Base-by-base conservation (phyloP, 2,329 filamentous ascomycete genomes). In the Calonectria leucothoes region DNA sequence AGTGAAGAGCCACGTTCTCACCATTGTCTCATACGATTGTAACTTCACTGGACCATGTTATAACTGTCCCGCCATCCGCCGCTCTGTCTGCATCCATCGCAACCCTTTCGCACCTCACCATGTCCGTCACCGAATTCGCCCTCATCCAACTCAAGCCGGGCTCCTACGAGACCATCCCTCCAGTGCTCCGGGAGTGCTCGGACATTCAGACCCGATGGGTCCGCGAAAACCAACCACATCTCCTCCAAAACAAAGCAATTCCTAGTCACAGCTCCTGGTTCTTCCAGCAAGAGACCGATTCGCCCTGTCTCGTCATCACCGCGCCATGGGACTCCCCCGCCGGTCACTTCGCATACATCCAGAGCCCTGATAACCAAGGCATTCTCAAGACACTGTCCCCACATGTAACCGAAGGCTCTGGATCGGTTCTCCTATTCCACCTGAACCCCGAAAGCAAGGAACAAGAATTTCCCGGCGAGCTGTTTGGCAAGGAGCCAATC, bases 291-390 rank as follows among this genome's bases (percentile, higher is more conserved):
- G 83, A 83, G 25, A 81, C 83, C 29, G 81, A 86, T 68, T 82
- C 83, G 14, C 78, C 83, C 3, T 77, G 80, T 33, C 72, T 87
- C n/a, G 80, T 89, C 75, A 82, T 89, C 74, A 86, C 85, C 6
- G 85, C 87, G 23, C 82, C 84, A 14, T 89, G 88, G 88, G 82
- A 84, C 69, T 86, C 84, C 0, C 82, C 83, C 25, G 83, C 82
- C 17, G 83, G 83, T 6, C 87, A 89, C 71, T 74, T 72, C 59
- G 75, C 83, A 64, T 90, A 88, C 87, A 84, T 88, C 63, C 79
- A 81, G 55, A 86, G 84, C 65, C 75, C 81, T 4, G 85, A 85
- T 37, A 89, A 89, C 77, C 73, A 82, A 64, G 65, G 72, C 6
- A 77, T 82, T 67, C 85, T 86, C 74, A 79, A 76, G 23, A 77